Percentiles rank a stretch among this genome's conserved stretches.
Conservation (phyloP, 2,329 filamentous ascomycete genomes). For the Bipolaris bicolor region DNA sequence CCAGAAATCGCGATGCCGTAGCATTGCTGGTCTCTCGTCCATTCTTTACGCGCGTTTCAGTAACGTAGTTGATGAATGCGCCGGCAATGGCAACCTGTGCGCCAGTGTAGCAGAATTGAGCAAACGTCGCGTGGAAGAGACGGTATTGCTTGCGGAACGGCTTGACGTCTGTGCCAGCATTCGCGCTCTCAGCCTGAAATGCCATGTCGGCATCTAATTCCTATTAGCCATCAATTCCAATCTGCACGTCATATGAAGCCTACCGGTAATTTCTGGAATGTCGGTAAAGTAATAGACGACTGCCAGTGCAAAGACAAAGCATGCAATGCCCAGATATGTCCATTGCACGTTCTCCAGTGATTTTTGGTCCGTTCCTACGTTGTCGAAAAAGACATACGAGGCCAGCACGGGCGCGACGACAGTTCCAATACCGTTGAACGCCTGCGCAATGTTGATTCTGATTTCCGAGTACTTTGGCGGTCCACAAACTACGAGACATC, state of each 20-base stretch:
- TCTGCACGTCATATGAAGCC: not conserved
- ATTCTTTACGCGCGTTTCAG: constrained; percentile 52
- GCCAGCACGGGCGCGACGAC: constrained; percentile 66
- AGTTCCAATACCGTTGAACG: constrained; percentile 64
- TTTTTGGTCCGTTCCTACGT: constrained; percentile 56
- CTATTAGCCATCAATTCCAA: not conserved
- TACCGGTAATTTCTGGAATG: constrained; percentile 60
- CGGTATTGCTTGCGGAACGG: constrained; percentile 68
- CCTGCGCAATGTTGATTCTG: constrained; percentile 64
- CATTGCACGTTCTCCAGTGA: constrained; percentile 67
- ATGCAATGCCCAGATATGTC: constrained; percentile 68
- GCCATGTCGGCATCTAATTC: constrained; percentile 59
- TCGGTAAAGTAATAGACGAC: constrained; percentile 64
- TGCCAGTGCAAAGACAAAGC: constrained; percentile 64
- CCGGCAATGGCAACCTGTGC: constrained; percentile 66
- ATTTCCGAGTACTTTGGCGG: constrained; percentile 65
- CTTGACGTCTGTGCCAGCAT: constrained; percentile 50
- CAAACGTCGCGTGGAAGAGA: constrained; percentile 75
- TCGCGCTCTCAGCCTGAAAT: constrained; percentile 53
- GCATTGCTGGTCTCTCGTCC: constrained; percentile 50
- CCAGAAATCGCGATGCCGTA: constrained; percentile 70
- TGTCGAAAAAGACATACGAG: constrained; percentile 66
- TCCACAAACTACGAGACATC: constrained; percentile 54
- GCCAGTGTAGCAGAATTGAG: constrained; percentile 82
- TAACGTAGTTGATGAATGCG: constrained; percentile 54